Percentiles rank a stretch among this genome's conserved stretches.
Evolutionary conservation across 2,329 filamentous ascomycete genomes (phyloP).

Genomic region (Hypoxylon sp.): DNA sequence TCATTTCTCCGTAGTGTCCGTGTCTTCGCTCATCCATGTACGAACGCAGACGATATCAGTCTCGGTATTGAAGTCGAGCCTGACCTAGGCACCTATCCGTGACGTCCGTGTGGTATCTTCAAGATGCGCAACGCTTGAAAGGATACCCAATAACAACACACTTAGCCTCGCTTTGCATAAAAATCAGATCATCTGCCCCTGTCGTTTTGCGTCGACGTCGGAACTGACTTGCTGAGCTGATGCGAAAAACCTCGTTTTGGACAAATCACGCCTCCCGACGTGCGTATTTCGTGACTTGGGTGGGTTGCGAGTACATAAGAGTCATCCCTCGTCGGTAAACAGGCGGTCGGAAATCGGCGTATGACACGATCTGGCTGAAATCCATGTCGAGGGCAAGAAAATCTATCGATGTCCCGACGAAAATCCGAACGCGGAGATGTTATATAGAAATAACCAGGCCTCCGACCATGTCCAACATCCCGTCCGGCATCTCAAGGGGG

Average conservation of each 20-base stretch:
- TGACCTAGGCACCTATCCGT: conserved; percentile 24
- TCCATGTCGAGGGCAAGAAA: neutral
- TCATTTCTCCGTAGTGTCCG: conserved; percentile 25
- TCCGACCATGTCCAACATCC: conserved; percentile 38
- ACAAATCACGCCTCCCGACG: conserved; percentile 9
- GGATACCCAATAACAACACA: conserved; percentile 26
- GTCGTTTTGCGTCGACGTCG: conserved; percentile 13
- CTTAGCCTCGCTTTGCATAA: conserved; percentile 18
- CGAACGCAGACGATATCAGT: conserved; percentile 36
- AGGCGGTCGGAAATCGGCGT: neutral
- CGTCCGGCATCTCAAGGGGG: conserved; percentile 32
- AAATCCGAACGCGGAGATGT: conserved; percentile 20
- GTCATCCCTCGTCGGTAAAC: conserved; percentile 7
- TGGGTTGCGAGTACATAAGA: conserved; percentile 8
- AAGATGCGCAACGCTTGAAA: conserved; percentile 20
- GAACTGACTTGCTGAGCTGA: conserved; percentile 11
- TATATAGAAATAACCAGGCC: conserved; percentile 36
- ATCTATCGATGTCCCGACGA: neutral
- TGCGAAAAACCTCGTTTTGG: conserved; percentile 3
- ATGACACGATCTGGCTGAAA: conserved; percentile 12
- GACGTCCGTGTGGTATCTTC: conserved; percentile 19
- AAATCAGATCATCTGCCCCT: conserved; percentile 12
- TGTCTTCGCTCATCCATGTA: conserved; percentile 25
- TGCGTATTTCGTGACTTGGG: conserved; percentile 10
- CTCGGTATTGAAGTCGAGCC: conserved; percentile 22